Evolutionary conservation across 306 rosid genomes (phyloP).

Genomic region (Corylus heterophylla): DNA sequence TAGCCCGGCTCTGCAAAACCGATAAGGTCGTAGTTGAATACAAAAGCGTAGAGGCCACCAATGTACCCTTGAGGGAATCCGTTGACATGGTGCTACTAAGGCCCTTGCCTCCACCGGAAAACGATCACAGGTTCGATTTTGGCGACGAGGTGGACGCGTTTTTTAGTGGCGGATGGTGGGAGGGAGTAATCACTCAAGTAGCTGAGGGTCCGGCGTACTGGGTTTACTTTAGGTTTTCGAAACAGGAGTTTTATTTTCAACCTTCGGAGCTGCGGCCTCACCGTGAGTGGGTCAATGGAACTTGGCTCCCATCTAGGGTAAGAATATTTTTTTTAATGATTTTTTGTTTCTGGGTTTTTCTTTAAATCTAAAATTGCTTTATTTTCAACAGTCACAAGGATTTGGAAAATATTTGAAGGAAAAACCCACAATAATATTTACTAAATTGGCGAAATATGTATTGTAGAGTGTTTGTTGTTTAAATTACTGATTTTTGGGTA

Average conservation of each 20-base stretch:
- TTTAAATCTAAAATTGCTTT: background rate
- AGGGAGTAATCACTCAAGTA: slow-evolving; percentile 25
- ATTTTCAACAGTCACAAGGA: background rate
- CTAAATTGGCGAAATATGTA: background rate
- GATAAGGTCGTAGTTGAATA: slow-evolving; percentile 24
- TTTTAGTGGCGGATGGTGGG: slow-evolving; percentile 40
- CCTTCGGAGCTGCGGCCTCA: slow-evolving; percentile 31
- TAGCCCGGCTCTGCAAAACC: background rate
- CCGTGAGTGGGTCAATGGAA: slow-evolving; percentile 32
- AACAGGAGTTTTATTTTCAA: slow-evolving; percentile 13
- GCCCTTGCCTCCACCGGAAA: slow-evolving; percentile 27
- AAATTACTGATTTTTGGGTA: background rate
- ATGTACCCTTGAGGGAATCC: slow-evolving; percentile 1
- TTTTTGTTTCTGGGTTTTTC: background rate
- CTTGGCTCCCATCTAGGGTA: slow-evolving; percentile 38
- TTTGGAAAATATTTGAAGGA: background rate
- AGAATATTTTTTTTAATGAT: background rate
- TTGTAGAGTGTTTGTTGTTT: background rate
- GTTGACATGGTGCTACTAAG: slow-evolving; percentile 21
- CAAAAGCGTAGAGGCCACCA: background rate
- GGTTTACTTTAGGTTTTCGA: slow-evolving; percentile 26
- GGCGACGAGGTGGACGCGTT: slow-evolving; percentile 39
- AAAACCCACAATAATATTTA: background rate
- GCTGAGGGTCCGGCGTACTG: slow-evolving; percentile 1
- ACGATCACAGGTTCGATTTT: background rate